Evolutionary conservation across 2,329 filamentous ascomycete genomes (phyloP).

Genomic region (Hyphodiscus sp.): DNA sequence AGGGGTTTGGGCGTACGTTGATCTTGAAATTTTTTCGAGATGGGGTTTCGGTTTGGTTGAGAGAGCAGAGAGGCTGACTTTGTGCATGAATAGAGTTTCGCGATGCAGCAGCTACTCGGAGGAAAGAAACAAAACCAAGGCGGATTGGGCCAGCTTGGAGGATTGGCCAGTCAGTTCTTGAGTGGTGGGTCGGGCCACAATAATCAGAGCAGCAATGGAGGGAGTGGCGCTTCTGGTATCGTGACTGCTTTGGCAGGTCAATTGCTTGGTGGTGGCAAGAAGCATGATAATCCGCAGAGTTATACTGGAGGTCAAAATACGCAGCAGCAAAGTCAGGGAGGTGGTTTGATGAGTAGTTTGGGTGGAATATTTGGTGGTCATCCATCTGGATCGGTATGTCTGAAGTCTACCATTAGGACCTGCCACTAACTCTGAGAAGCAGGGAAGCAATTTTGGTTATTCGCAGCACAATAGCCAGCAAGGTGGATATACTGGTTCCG

Average conservation of each 20-base stretch:
- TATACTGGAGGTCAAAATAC: constrained; percentile 30
- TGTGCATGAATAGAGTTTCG: constrained; percentile 23
- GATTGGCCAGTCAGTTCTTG: constrained; percentile 33
- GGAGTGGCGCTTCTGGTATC: constrained; percentile 22
- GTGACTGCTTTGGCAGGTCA: constrained; percentile 42
- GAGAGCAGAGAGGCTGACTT: not conserved
- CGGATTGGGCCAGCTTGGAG: constrained; percentile 31
- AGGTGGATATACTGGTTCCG: constrained; percentile 53
- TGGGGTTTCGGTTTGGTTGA: not conserved
- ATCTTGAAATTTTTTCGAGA: not conserved
- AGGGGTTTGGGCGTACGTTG: constrained; percentile 58
- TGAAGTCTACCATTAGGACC: not conserved
- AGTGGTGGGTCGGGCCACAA: constrained; percentile 22
- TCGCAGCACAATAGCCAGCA: constrained; percentile 41
- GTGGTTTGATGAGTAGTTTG: constrained; percentile 25
- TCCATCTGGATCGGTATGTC: constrained; percentile 17
- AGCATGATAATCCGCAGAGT: constrained; percentile 32
- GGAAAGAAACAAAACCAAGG: constrained; percentile 21
- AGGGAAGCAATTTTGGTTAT: constrained; percentile 56
- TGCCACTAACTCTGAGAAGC: constrained; percentile 12
- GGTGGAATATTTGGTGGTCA: constrained; percentile 27
- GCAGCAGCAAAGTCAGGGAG: constrained; percentile 27
- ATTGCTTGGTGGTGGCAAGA: constrained; percentile 45
- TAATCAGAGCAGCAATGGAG: constrained; percentile 13
- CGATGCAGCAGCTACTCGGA: constrained; percentile 30